Evolutionary conservation across 2,329 filamentous ascomycete genomes (phyloP).

Genomic region (Sordariomycetes sp.): DNA sequence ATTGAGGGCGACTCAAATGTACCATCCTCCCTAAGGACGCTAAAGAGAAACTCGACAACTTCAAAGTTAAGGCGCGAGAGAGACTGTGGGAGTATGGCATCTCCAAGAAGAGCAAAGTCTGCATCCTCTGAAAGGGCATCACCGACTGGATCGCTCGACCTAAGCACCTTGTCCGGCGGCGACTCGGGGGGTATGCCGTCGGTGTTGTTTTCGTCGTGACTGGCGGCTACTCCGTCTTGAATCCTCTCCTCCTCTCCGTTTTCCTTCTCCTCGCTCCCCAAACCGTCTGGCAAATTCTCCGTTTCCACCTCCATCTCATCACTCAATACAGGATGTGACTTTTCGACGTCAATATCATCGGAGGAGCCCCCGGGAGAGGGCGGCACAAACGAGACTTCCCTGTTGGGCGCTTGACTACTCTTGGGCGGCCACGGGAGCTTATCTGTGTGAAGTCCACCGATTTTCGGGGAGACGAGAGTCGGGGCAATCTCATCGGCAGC

Average conservation of each 20-base stretch:
- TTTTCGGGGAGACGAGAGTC: constrained; percentile 15
- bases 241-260: neutral
- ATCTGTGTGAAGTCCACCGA: constrained; percentile 18
- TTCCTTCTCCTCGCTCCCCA: neutral
- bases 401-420: constrained; percentile 1
- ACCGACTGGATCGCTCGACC: neutral
- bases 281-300: neutral
- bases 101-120: neutral
- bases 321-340: neutral
- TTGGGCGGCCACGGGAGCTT: constrained; percentile 19
- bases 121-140: neutral
- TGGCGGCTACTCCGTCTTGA: constrained; percentile 9
- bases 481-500: constrained; percentile 15
- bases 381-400: neutral
- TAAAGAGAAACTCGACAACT: constrained; percentile 45
- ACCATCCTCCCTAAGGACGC: constrained; percentile 42
- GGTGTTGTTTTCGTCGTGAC: constrained; percentile 8
- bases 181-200: neutral
- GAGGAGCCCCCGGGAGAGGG: constrained; percentile 2
- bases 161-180: neutral
- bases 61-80: constrained; percentile 39
- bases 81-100: constrained; percentile 36
- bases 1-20: constrained; percentile 29
- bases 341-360: neutral
- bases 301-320: neutral